Evolutionary conservation across 306 rosid species (phyloP).

Genomic region (Arachis stenosperma): DNA sequence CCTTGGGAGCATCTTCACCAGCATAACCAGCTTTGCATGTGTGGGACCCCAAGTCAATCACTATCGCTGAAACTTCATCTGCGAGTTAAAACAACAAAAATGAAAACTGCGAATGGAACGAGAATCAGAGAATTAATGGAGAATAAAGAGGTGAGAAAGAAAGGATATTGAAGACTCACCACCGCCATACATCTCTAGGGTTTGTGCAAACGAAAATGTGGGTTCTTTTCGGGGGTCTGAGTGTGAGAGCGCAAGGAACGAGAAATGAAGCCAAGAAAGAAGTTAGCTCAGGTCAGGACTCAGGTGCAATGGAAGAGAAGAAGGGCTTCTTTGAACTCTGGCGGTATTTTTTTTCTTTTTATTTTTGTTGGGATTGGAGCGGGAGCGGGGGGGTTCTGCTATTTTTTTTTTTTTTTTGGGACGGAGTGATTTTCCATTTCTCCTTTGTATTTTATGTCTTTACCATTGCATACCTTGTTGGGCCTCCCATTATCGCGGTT

Average conservation of each 20-base stretch:
- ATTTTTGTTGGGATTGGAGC: no score
- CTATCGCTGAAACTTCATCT: slow-evolving; percentile 84
- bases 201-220: slow-evolving; percentile 14
- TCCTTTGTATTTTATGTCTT: no score
- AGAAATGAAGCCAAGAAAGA: not conserved
- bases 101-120: not conserved
- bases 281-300: not conserved
- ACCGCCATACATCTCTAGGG: slow-evolving; percentile 68
- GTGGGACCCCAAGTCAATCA: slow-evolving; percentile 76
- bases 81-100: not conserved
- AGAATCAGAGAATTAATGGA: not conserved
- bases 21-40: slow-evolving; percentile 90
- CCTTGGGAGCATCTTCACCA: slow-evolving; percentile 87
- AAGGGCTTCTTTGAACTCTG: not conserved
- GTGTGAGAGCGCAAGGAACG: slow-evolving; percentile 34
- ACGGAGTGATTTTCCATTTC: no score
- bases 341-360: not conserved
- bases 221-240: not conserved
- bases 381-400: no score
- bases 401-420: no score
- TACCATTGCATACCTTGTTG: no score
- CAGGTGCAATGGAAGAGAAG: slow-evolving; percentile 1
- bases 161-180: slow-evolving; percentile 48
- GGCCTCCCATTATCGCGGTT: no score
- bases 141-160: not conserved